Percentiles rank a stretch among this genome's conserved stretches.
These are phyloP conservation scores for Blechomonas ayalai DNA, from an alignment of 208 protist genomes.

Conservation along the genomic window DNA sequence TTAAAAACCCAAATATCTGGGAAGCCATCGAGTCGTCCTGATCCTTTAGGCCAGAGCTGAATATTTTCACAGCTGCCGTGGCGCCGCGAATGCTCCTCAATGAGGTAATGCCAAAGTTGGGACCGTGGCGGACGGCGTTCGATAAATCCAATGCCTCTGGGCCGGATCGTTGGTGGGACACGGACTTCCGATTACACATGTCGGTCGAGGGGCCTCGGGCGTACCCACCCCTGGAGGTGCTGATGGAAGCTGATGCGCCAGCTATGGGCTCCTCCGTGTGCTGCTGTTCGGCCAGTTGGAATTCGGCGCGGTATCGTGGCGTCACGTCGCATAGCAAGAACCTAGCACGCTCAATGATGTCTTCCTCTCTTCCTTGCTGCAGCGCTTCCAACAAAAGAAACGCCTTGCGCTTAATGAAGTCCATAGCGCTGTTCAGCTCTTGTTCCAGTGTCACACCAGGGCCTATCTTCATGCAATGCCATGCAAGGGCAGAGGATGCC, in stretches of 20 bases:
- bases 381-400: constrained; percentile 77
- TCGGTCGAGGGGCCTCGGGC: not conserved
- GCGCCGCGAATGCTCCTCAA: not conserved
- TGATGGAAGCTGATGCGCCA: constrained; percentile 3
- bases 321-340: constrained; percentile 71
- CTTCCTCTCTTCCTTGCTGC: constrained; percentile 57
- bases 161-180: constrained; percentile 3
- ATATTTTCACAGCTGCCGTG: constrained; percentile 15
- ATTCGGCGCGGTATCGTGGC: constrained; percentile 46
- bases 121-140: constrained; percentile 7
- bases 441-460: constrained; percentile 22
- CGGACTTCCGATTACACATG: not conserved
- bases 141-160: constrained; percentile 24
- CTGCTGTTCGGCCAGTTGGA: constrained; percentile 44
- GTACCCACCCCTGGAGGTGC: not conserved
- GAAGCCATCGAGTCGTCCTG: constrained; percentile 35
- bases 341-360: constrained; percentile 49
- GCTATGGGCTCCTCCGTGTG: constrained; percentile 64
- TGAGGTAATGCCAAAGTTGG: constrained; percentile 1
- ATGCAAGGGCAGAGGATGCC: constrained; percentile 18
- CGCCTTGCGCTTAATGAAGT: constrained; percentile 52
- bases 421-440: constrained; percentile 27
- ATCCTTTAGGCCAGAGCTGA: constrained; percentile 19
- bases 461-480: constrained; percentile 12
- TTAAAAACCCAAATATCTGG: constrained; percentile 63